These are phyloP conservation scores for Fusarium sp. DNA, from an alignment of 2,329 filamentous ascomycete genomes.

Conservation along the genomic window DNA sequence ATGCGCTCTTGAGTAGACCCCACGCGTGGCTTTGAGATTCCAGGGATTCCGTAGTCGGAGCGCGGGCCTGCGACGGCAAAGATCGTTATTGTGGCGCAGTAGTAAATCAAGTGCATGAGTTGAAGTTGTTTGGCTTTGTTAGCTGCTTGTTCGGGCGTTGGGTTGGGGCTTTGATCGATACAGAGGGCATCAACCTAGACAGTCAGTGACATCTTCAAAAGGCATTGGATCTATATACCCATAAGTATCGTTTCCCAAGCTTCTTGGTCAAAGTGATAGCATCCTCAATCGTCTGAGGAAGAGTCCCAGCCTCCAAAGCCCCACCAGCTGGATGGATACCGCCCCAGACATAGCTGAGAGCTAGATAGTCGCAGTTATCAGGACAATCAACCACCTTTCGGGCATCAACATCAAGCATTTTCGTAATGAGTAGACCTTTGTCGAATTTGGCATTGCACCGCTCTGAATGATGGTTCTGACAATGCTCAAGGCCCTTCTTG, in stretches of 20 bases:
- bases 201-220: accelerated
- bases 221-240: accelerated
- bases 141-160: neutral
- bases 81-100: neutral
- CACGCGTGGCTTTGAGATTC: neutral
- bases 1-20: neutral
- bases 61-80: neutral
- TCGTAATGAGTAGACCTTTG: neutral
- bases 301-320: neutral
- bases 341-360: neutral
- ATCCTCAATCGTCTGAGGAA: neutral
- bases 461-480: neutral
- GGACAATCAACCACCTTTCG: neutral
- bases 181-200: neutral
- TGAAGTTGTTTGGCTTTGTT: neutral
- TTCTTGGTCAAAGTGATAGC: neutral
- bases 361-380: neutral
- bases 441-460: neutral
- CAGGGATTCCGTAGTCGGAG: neutral
- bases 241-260: neutral
- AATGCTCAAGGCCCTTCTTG: neutral
- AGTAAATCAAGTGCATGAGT: neutral
- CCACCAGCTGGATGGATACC: neutral
- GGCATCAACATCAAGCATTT: neutral
- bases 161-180: neutral